phyloP scores from a whole-genome alignment of 768 basidiomycete genomes.

The Cystobasidium onofrii region DNA sequence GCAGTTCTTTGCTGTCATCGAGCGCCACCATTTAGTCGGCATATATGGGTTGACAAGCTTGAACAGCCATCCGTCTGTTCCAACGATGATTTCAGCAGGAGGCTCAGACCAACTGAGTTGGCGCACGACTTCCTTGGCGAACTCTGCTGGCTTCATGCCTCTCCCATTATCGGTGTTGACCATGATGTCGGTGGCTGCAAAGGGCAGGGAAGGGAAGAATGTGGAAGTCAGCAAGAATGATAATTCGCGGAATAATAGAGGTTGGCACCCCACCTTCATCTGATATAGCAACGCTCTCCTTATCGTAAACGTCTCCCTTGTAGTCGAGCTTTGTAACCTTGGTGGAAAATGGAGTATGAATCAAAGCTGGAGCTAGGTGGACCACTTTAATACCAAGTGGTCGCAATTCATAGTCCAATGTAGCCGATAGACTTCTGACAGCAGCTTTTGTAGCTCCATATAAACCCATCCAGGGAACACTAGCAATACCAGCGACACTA shows the following conservation, averaged over 20 bases:
- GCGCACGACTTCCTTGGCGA: constrained; percentile 5
- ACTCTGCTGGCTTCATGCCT: constrained; percentile 16
- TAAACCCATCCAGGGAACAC: constrained; percentile 23
- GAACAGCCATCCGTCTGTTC: constrained; percentile 24
- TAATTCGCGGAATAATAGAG: not conserved
- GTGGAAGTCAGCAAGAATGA: too few relatives aligned
- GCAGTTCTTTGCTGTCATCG: constrained; percentile 4
- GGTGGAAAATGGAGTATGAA: constrained; percentile 14
- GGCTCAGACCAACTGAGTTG: not conserved
- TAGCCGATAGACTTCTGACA: constrained; percentile 7
- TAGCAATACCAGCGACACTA: constrained; percentile 14
- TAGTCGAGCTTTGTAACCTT: constrained; percentile 12
- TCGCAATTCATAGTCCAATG: constrained; percentile 9
- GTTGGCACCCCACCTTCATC: constrained; percentile 1
- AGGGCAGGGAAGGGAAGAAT: too few relatives aligned
- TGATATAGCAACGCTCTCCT: not conserved
- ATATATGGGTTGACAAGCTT: constrained; percentile 17
- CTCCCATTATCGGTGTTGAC: constrained; percentile 16
- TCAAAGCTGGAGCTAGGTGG: constrained; percentile 19
- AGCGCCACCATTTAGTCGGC: constrained; percentile 4
- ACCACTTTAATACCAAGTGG: constrained; percentile 18
- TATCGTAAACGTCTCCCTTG: constrained; percentile 9
- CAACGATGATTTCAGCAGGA: constrained; percentile 11
- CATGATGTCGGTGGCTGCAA: constrained; percentile 22
- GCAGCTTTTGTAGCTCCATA: constrained; percentile 23